These are phyloP conservation scores for Anthostomella pinea DNA, from an alignment of 2,329 filamentous ascomycete species.

Conservation along the genomic window DNA sequence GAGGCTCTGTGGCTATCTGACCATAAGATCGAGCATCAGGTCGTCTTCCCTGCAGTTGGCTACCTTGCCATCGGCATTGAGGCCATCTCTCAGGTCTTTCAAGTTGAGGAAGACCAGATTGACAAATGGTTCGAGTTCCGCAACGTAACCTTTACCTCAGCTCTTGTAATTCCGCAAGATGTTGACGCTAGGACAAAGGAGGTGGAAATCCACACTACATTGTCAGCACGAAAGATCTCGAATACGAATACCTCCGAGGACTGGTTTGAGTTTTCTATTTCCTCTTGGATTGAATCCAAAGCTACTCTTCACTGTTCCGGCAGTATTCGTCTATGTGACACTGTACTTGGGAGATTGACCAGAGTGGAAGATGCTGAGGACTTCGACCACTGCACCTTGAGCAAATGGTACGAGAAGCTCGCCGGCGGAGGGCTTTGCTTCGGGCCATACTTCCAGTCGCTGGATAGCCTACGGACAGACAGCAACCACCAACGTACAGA, in stretches of 20 bases:
- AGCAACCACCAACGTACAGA: background rate
- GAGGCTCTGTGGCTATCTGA: slow-evolving; percentile 20
- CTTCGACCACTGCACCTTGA: slow-evolving; percentile 1
- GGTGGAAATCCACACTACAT: slow-evolving; percentile 11
- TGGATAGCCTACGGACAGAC: slow-evolving; percentile 13
- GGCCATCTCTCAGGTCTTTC: slow-evolving; percentile 9
- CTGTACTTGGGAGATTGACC: background rate
- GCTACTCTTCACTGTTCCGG: slow-evolving; percentile 16
- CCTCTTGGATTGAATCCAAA: slow-evolving; percentile 8
- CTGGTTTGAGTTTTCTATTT: slow-evolving; percentile 18
- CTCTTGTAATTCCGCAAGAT: slow-evolving; percentile 4
- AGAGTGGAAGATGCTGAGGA: background rate
- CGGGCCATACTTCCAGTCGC: slow-evolving; percentile 16
- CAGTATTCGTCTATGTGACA: slow-evolving; percentile 4
- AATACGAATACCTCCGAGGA: slow-evolving; percentile 1
- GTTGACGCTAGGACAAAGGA: background rate
- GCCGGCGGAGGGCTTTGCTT: slow-evolving; percentile 15
- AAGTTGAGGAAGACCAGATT: background rate
- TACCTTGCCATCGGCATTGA: slow-evolving; percentile 20
- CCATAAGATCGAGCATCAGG: slow-evolving; percentile 16
- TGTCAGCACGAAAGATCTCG: slow-evolving; percentile 4
- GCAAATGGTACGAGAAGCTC: slow-evolving; percentile 19
- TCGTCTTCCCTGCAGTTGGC: slow-evolving; percentile 18
- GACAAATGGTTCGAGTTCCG: slow-evolving; percentile 3
- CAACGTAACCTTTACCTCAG: slow-evolving; percentile 5